Conservation (phyloP, 441 rosid species). For the Jatropha podagrica region DNA sequence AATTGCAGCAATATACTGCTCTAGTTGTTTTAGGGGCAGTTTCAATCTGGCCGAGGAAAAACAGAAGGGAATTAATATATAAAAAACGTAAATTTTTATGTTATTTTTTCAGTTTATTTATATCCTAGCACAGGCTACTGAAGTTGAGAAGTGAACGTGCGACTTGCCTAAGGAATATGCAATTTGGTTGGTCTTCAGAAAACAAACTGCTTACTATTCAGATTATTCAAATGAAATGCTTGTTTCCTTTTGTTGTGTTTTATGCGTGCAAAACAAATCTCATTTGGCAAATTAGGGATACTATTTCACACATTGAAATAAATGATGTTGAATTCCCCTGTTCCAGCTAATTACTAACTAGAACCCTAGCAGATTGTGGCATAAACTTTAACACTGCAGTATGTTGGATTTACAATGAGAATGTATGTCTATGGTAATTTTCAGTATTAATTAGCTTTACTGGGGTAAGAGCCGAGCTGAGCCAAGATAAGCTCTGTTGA, state of each 20-base stretch:
- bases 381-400: neutral
- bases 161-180: neutral
- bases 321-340: neutral
- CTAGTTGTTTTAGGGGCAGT: neutral
- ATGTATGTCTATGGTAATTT: neutral
- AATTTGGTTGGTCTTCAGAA: neutral
- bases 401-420: neutral
- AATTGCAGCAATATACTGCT: slow-evolving; percentile 3
- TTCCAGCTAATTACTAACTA: neutral
- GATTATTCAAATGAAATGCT: neutral
- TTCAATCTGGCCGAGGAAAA: neutral
- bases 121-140: no score
- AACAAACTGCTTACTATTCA: neutral
- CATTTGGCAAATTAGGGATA: neutral
- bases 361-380: neutral
- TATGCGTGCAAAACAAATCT: neutral
- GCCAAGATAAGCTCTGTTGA: no score
- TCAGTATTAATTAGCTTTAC: neutral
- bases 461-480: no score
- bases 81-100: no score
- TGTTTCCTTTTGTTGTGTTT: neutral
- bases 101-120: no score
- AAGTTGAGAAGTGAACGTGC: neutral
- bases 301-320: neutral
- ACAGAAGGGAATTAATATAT: neutral